Conservation (phyloP, 306 rosid species). For the Cotoneaster glaucophyllus region DNA sequence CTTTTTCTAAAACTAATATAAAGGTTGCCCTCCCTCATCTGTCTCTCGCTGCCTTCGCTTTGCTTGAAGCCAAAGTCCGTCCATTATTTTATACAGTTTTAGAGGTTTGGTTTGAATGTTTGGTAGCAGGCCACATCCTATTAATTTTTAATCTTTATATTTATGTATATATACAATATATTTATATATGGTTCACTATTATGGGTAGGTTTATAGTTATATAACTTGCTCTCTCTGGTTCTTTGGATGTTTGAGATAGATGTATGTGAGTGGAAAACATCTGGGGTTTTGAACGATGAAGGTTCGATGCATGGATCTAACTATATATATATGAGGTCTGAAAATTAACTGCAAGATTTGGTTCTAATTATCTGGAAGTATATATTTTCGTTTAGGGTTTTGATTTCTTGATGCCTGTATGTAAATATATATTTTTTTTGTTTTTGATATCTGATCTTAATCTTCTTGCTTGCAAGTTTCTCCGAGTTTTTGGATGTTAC, state of each 20-base stretch:
- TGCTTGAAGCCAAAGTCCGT: not conserved
- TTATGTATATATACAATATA: too few relatives aligned
- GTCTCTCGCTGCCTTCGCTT: not conserved
- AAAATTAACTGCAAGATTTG: not conserved
- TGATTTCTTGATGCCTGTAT: not conserved
- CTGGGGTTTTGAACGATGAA: not conserved
- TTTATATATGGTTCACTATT: too few relatives aligned
- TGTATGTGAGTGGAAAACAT: not conserved
- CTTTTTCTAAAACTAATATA: conserved; percentile 3
- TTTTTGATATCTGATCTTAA: too few relatives aligned
- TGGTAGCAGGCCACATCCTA: not conserved
- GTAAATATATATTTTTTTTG: too few relatives aligned
- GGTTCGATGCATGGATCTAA: not conserved
- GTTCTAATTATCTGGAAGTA: too few relatives aligned
- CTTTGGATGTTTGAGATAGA: not conserved
- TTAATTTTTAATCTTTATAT: too few relatives aligned
- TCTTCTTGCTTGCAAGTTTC: too few relatives aligned
- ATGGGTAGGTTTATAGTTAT: not conserved
- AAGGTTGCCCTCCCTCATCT: not conserved
- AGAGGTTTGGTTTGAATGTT: not conserved
- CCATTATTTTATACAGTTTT: not conserved
- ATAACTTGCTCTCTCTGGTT: too few relatives aligned
- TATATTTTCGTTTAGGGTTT: too few relatives aligned
- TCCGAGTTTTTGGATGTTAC: too few relatives aligned
- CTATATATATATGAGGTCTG: not conserved